A percentile compares a stretch with the other conserved stretches of the same genome.
These are phyloP conservation scores for Ogataea pilisensis DNA, from an alignment of 805 yeast genomes.

Conservation along the genomic window DNA sequence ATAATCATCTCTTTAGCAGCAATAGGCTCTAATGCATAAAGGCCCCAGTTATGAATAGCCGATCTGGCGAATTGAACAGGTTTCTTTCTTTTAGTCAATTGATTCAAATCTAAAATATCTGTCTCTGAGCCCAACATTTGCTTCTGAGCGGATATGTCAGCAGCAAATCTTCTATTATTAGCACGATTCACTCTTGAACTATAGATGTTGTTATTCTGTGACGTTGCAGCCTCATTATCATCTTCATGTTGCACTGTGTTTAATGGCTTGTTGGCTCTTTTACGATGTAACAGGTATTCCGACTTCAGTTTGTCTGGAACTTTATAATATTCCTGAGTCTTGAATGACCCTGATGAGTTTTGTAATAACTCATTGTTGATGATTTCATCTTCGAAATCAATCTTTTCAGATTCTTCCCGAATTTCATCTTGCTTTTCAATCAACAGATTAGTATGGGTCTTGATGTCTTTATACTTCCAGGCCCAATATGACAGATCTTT, in stretches of 20 bases:
- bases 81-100: constrained; percentile 82
- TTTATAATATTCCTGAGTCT: constrained; percentile 69
- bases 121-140: constrained; percentile 76
- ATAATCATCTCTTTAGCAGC: constrained; percentile 97
- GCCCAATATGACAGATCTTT: constrained; percentile 56
- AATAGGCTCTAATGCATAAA: constrained; percentile 92
- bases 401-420: constrained; percentile 24
- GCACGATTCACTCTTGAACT: constrained; percentile 86
- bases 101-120: constrained; percentile 78
- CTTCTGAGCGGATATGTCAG: constrained; percentile 78
- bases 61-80: constrained; percentile 97
- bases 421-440: constrained; percentile 20
- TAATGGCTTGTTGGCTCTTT: constrained; percentile 60
- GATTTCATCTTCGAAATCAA: constrained; percentile 28
- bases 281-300: constrained; percentile 79
- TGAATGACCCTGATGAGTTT: constrained; percentile 55
- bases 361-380: constrained; percentile 26
- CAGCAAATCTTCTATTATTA: constrained; percentile 81
- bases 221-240: constrained; percentile 36
- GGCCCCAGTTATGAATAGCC: constrained; percentile 97
- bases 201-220: constrained; percentile 38
- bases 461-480: constrained; percentile 49
- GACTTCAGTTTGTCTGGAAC: constrained; percentile 69
- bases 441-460: constrained; percentile 11
- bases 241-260: constrained; percentile 65